Percentiles rank a stretch among this genome's conserved stretches.
phyloP scores from a whole-genome alignment of 75 land plant genomes.

The Cunninghamia lanceolata region DNA sequence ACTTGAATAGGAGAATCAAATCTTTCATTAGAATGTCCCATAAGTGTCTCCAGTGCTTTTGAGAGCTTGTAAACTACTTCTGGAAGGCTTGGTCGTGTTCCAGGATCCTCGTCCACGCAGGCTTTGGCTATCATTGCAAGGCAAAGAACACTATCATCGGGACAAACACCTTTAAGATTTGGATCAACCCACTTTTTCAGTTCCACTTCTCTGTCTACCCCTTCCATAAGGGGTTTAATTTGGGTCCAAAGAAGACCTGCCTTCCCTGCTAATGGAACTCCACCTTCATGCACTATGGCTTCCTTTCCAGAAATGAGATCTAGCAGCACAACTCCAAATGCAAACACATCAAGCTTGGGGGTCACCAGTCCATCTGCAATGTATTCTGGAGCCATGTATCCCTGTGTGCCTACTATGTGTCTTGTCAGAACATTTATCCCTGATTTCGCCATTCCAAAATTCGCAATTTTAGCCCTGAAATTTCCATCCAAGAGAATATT shows the following conservation, averaged over 20 bases:
- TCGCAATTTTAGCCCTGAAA: constrained; percentile 41
- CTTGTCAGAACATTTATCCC: no score
- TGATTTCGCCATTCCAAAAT: no score
- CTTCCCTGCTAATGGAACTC: constrained; percentile 36
- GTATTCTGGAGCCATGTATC: no score
- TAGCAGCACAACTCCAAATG: no score
- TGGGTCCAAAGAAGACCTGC: constrained; percentile 11
- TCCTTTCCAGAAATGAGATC: no score
- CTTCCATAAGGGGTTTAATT: constrained; percentile 24
- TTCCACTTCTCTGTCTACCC: constrained; percentile 26
- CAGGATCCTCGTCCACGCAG: constrained; percentile 46
- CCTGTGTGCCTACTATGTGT: no score
- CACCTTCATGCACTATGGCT: no score
- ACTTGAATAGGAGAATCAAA: not conserved
- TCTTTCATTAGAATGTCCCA: not conserved
- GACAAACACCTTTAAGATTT: constrained; percentile 26
- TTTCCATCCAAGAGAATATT: constrained; percentile 77
- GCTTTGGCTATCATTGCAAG: constrained; percentile 50
- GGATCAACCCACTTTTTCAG: constrained; percentile 61
- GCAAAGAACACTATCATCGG: constrained; percentile 43
- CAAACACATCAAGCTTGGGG: no score
- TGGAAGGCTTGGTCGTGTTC: constrained; percentile 51
- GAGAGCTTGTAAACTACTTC: constrained; percentile 13
- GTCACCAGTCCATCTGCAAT: no score
- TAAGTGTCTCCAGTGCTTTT: not conserved